These are phyloP conservation scores for Bjerkandera adusta DNA, from an alignment of 1,284 basidiomycete genomes.

Conservation along the genomic window DNA sequence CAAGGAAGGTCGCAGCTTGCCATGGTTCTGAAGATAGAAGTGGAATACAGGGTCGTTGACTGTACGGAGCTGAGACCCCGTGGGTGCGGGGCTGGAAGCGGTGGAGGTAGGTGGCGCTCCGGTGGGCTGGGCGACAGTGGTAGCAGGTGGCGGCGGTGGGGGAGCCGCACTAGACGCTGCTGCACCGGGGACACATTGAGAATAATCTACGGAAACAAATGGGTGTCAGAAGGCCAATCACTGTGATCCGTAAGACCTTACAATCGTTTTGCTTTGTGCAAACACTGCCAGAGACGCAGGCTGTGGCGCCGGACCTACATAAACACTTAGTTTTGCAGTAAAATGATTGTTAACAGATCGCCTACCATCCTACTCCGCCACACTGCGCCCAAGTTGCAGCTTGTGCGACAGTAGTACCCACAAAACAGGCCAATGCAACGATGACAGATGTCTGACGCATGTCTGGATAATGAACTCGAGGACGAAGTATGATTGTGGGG, in stretches of 20 bases:
- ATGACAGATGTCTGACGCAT: slow-evolving; percentile 8
- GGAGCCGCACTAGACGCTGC: slow-evolving; percentile 22
- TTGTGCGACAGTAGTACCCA: slow-evolving; percentile 31
- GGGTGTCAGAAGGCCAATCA: slow-evolving; percentile 9
- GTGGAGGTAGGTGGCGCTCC: slow-evolving; percentile 39
- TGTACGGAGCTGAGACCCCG: slow-evolving; percentile 53
- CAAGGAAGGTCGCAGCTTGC: slow-evolving; percentile 28
- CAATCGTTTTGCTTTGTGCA: slow-evolving; percentile 44
- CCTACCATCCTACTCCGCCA: slow-evolving; percentile 46
- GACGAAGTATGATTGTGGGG: background rate
- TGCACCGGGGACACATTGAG: slow-evolving; percentile 44
- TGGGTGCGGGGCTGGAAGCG: slow-evolving; percentile 40
- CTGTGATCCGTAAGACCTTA: slow-evolving; percentile 23
- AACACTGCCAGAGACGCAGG: slow-evolving; percentile 44
- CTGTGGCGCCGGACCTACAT: slow-evolving; percentile 42
- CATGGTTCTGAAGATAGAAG: slow-evolving; percentile 52
- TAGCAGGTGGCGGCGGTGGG: slow-evolving; percentile 30
- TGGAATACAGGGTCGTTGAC: slow-evolving; percentile 55
- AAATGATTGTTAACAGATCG: slow-evolving; percentile 11
- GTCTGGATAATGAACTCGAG: slow-evolving; percentile 2
- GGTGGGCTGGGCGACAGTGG: slow-evolving; percentile 26
- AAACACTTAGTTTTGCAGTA: background rate
- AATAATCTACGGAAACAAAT: slow-evolving; percentile 39
- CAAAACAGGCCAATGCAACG: slow-evolving; percentile 15
- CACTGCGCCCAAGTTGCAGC: slow-evolving; percentile 45